Evolutionary conservation across 2,329 filamentous ascomycete genomes (phyloP), one percentile per base, ranked within the genome.

Genomic region (Elsinoe arachidis): DNA sequence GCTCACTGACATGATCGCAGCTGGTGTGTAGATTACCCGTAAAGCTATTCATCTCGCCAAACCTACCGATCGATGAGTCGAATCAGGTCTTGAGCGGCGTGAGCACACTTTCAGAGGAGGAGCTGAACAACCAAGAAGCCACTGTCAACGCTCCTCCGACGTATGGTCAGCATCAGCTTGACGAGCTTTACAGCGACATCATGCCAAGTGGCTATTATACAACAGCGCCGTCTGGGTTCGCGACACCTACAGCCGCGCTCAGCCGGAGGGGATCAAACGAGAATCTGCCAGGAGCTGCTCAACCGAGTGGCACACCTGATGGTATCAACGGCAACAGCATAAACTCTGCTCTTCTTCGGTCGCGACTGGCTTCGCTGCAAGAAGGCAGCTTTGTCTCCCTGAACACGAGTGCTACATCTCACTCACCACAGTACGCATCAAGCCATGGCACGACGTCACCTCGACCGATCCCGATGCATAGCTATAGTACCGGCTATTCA

Each of bases 41-140:
- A 14, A 90, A 90, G 56, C 85, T 99, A 38, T 96, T 96, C 73
- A 96, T 97, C 63, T 99, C 93, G 4, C 92, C 93, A 0, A 93
- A 93, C 67, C 84, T 96, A 65, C 87, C 90, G 0, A 82, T 96
- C 37, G 89, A 93, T 65, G 90, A 95, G 55, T 82, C 92, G 60
- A 93, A 95, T 64, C 86, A 88, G 65, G 79, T 97, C 1, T 55
- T 78, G 80, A 55, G 80, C 83, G 66, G 76, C 76, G n/a, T 78
- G 1, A 62, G 62, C n/a, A 65, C 64, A 30, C 59, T 65, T n/a
- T 62, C 67, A 7, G 68, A 72, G 54, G 68, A 80, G 14, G 64
- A 76, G 67, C 68, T 75, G 59, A 72, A 77, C 63, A 69, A 75
- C 59, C 70, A 83, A 39, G 76, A 82, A 58, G 78, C 81, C 17